These are phyloP conservation scores for Linaria vulgaris DNA, from an alignment of 257 asterid genomes.

Conservation along the genomic window DNA sequence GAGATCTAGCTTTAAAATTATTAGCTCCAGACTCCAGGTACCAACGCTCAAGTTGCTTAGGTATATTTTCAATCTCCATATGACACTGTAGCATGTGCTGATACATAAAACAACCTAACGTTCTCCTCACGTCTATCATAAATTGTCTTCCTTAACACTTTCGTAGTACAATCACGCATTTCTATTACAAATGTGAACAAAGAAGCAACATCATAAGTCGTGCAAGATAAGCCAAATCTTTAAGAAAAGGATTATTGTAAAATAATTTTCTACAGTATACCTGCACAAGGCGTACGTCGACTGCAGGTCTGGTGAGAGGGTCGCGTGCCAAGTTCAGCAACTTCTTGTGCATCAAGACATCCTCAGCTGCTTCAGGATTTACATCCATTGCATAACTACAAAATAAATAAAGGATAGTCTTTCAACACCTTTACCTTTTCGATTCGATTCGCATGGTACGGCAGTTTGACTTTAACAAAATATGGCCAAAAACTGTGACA, in stretches of 20 bases:
- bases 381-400: constrained; percentile 87
- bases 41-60: too few species aligned
- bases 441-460: too few species aligned
- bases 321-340: constrained; percentile 73
- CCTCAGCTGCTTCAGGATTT: constrained; percentile 78
- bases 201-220: not conserved
- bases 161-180: not conserved
- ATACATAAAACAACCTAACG: not conserved
- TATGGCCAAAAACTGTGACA: too few species aligned
- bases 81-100: too few species aligned
- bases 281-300: constrained; percentile 88
- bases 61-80: too few species aligned
- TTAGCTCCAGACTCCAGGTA: not conserved
- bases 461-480: too few species aligned
- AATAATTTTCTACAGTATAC: constrained; percentile 33
- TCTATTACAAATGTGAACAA: constrained; percentile 1
- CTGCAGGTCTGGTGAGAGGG: constrained; percentile 65
- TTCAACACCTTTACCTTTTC: not conserved
- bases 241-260: not conserved
- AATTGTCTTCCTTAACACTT: constrained; percentile 5
- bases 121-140: constrained; percentile 4
- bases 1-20: constrained; percentile 5
- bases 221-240: not conserved
- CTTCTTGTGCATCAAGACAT: constrained; percentile 86
- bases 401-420: constrained; percentile 1